These are phyloP conservation scores for Nemania sp. DNA, from an alignment of 2,329 filamentous ascomycete genomes.

Conservation along the genomic window DNA sequence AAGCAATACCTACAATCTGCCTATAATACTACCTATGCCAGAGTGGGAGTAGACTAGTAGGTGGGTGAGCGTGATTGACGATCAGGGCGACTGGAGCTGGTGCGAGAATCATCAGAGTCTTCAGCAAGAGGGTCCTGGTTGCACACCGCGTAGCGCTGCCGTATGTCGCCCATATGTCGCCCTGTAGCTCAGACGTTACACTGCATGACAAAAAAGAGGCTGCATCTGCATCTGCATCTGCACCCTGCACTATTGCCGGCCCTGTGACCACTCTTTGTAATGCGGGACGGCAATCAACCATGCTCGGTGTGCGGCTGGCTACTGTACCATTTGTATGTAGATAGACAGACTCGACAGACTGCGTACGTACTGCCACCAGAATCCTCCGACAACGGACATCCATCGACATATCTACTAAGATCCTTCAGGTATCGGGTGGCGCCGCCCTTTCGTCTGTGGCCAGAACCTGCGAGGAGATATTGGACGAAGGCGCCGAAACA, in stretches of 20 bases:
- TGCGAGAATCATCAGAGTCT: slow-evolving; percentile 2
- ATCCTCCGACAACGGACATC: slow-evolving; percentile 32
- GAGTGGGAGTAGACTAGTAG: too few species aligned
- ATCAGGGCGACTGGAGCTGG: neutral
- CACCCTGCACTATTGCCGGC: slow-evolving; percentile 21
- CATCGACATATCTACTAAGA: neutral
- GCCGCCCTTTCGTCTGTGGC: neutral
- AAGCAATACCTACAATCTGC: neutral
- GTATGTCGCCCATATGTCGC: too few species aligned
- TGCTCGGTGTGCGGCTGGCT: neutral
- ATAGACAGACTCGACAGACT: neutral
- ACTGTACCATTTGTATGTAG: neutral
- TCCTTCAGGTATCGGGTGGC: slow-evolving; percentile 10
- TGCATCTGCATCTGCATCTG: slow-evolving; percentile 10
- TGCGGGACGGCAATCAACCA: neutral
- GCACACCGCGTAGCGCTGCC: neutral
- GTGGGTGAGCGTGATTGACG: too few species aligned
- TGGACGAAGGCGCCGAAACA: neutral
- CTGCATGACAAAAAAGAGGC: slow-evolving; percentile 19
- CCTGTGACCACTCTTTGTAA: slow-evolving; percentile 32
- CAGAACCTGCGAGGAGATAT: neutral
- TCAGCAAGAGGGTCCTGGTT: neutral
- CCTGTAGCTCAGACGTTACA: slow-evolving; percentile 9
- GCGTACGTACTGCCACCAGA: neutral
- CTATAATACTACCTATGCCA: neutral